A percentile compares a stretch with the other conserved stretches of the same genome.
phyloP scores from a whole-genome alignment of 139 green algal genomes.

The Picochlorum sp. region DNA sequence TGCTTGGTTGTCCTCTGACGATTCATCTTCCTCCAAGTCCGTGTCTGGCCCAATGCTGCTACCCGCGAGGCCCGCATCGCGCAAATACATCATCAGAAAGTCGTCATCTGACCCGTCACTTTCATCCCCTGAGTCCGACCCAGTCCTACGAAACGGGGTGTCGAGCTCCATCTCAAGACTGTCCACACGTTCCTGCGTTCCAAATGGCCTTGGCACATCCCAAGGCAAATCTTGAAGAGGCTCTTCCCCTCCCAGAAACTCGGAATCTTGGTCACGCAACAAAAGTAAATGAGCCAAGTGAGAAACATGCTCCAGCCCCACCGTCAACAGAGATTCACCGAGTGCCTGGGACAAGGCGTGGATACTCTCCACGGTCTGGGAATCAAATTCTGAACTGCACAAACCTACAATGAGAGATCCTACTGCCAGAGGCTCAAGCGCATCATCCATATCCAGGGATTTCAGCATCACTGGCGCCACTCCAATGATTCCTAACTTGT shows the following conservation, averaged over 20 bases:
- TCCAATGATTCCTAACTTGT: slow-evolving; percentile 1
- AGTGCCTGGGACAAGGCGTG: neutral
- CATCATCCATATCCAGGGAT: neutral
- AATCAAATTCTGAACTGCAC: neutral
- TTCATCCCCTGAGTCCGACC: no score
- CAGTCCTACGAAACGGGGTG: no score
- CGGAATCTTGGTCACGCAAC: slow-evolving; percentile 9
- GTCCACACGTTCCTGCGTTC: neutral
- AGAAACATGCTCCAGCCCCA: slow-evolving; percentile 3
- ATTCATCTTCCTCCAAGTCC: no score
- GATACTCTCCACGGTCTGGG: neutral
- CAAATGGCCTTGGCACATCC: slow-evolving; percentile 8
- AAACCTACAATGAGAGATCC: slow-evolving; percentile 20
- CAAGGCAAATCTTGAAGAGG: slow-evolving; percentile 14
- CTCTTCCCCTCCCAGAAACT: slow-evolving; percentile 11
- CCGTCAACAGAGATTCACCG: slow-evolving; percentile 4
- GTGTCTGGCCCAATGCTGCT: no score
- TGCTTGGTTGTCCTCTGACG: no score
- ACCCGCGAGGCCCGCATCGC: no score
- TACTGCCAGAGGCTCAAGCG: slow-evolving; percentile 5
- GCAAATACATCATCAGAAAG: no score
- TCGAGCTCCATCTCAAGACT: neutral
- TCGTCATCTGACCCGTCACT: no score
- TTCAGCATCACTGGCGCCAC: slow-evolving; percentile 6
- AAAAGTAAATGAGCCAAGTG: slow-evolving; percentile 15